Conservation (phyloP, 371 early-diverging fungal genomes). For the Mortierella sp. region DNA sequence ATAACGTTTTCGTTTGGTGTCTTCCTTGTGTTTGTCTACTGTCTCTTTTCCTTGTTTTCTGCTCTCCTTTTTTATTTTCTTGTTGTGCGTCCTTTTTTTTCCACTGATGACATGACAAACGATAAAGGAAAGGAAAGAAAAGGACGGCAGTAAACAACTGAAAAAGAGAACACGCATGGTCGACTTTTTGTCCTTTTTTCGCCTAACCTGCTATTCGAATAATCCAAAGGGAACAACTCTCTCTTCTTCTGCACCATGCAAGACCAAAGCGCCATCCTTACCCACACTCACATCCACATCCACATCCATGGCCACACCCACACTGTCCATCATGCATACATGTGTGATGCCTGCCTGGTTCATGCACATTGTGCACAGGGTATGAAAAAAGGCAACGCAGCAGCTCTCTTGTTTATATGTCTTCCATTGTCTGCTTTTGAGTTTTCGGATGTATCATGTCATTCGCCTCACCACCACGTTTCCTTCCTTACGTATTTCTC, state of each 20-base stretch:
- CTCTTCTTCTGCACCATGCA: neutral
- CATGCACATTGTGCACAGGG: neutral
- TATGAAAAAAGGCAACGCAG: neutral
- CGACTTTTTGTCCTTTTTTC: neutral
- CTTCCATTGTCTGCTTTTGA: neutral
- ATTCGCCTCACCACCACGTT: neutral
- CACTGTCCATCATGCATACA: neutral
- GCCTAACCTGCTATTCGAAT: neutral
- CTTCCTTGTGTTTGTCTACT: neutral
- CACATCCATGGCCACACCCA: neutral
- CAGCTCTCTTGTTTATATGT: neutral
- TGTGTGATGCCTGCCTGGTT: neutral
- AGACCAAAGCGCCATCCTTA: no score
- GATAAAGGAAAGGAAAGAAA: neutral
- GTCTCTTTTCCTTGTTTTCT: neutral
- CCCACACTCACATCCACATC: neutral
- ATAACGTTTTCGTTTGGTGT: neutral
- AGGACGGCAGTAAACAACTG: neutral
- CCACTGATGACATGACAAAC: neutral
- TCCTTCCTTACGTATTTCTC: neutral
- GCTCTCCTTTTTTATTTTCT: neutral
- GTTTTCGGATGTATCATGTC: neutral
- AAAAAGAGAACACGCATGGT: neutral
- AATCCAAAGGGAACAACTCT: neutral
- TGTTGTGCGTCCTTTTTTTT: neutral